Evolutionary conservation across 805 yeast genomes (phyloP).

Genomic region (Ogataea angusta): DNA sequence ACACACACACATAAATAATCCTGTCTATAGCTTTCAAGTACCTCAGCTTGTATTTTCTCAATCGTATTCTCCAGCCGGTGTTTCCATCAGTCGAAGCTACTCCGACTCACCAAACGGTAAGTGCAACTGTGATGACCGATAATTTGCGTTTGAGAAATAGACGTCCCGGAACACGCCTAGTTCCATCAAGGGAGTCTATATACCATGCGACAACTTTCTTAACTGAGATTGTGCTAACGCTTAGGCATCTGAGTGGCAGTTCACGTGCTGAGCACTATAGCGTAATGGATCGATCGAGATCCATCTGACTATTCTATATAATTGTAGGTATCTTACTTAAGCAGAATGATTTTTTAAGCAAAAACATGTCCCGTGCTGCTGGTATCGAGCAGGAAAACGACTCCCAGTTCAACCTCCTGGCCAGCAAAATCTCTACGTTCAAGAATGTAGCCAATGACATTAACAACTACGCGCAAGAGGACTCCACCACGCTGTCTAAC

Average conservation of each 20-base stretch:
- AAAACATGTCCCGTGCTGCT: conserved; percentile 29
- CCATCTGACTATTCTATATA: not conserved
- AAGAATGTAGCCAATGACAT: conserved; percentile 67
- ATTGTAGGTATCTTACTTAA: conserved; percentile 2
- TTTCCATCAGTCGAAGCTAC: too few species aligned
- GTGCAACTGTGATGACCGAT: conserved; percentile 28
- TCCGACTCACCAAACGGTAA: not conserved
- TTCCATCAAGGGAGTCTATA: conserved; percentile 27
- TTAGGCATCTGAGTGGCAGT: not conserved
- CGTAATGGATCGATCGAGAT: not conserved
- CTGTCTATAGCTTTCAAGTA: not conserved
- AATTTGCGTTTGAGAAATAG: conserved; percentile 37
- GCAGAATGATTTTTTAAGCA: conserved; percentile 2
- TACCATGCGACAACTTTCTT: conserved; percentile 34
- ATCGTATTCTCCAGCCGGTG: too few species aligned
- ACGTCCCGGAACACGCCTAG: conserved; percentile 33
- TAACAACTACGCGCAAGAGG: conserved; percentile 59
- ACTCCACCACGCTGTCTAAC: conserved; percentile 38
- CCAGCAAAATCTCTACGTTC: conserved; percentile 61
- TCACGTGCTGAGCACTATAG: not conserved
- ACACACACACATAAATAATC: too few species aligned
- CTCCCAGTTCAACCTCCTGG: conserved; percentile 56
- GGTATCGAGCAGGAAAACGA: conserved; percentile 50
- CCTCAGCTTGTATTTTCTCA: too few species aligned
- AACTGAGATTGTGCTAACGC: conserved; percentile 17